Conservation (phyloP, 2,329 filamentous ascomycete genomes). For the Aspergillus phoenicis region DNA sequence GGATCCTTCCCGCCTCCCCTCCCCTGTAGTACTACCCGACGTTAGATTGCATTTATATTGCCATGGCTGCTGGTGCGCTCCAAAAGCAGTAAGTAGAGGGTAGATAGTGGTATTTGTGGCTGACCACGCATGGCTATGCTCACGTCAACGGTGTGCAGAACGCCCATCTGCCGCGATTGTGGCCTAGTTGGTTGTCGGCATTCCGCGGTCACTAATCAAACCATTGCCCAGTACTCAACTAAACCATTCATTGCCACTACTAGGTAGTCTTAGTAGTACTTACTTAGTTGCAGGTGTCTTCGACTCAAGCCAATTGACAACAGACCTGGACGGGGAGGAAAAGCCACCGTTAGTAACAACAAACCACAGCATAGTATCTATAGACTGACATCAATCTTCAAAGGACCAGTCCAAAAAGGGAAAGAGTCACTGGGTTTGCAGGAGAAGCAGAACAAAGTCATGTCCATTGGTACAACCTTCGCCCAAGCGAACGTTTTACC, state of each 20-base stretch:
- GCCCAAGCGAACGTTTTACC: neutral
- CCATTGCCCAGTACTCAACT: conserved; percentile 1
- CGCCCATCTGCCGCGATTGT: conserved; percentile 1
- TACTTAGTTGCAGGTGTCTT: neutral
- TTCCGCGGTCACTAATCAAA: conserved; percentile 7
- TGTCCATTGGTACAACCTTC: neutral
- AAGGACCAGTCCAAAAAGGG: neutral
- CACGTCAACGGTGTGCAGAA: conserved; percentile 7
- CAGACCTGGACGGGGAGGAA: no score
- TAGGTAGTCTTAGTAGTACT: neutral
- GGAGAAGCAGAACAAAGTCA: neutral
- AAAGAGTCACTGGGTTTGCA: neutral
- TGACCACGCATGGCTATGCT: neutral
- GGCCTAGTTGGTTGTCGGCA: conserved; percentile 3
- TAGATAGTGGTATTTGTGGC: neutral
- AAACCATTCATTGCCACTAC: conserved; percentile 2
- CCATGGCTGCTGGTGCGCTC: neutral
- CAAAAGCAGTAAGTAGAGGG: neutral
- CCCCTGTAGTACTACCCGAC: conserved; percentile 3
- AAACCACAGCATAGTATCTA: no score
- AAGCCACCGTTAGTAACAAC: neutral
- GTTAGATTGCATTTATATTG: neutral
- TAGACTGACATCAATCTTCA: no score
- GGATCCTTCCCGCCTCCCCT: conserved; percentile 13
- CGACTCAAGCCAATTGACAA: neutral